Conservation (phyloP, 2,329 filamentous ascomycete genomes). For the Fusarium sp. region DNA sequence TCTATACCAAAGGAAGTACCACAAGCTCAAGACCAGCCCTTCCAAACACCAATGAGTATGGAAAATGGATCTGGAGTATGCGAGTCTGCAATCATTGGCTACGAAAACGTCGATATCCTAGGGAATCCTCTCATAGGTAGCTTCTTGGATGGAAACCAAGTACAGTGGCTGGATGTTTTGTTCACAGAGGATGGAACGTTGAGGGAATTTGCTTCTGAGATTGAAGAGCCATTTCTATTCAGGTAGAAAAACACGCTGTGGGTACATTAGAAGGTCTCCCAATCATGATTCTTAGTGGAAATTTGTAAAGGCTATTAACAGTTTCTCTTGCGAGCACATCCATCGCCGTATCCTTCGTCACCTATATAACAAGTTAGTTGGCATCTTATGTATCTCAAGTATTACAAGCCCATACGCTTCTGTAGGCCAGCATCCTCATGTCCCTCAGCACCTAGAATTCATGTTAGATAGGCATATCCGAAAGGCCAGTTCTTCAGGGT, state of each 20-base stretch:
- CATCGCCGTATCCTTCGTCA: neutral
- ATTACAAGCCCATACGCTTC: neutral
- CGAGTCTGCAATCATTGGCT: slow-evolving; percentile 5
- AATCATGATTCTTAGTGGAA: neutral
- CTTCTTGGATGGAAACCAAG: slow-evolving; percentile 40
- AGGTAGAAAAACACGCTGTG: neutral
- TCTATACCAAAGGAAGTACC: neutral
- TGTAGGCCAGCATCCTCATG: neutral
- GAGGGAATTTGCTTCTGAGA: slow-evolving; percentile 39
- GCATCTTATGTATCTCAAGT: rapidly evolving
- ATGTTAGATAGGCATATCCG: rapidly evolving
- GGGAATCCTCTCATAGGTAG: slow-evolving; percentile 40
- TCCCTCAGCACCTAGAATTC: neutral
- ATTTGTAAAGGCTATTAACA: neutral
- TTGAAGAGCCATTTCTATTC: slow-evolving; percentile 41
- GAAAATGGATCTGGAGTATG: neutral
- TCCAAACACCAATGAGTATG: slow-evolving; percentile 9
- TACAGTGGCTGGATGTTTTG: slow-evolving; percentile 37
- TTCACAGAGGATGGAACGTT: slow-evolving; percentile 40
- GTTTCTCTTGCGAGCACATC: neutral
- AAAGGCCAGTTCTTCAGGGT: rapidly evolving
- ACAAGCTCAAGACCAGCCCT: neutral
- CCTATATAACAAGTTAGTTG: neutral
- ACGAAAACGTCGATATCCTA: slow-evolving; percentile 34
- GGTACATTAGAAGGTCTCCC: rapidly evolving